Percentiles rank a stretch among this genome's conserved stretches.
phyloP scores from a whole-genome alignment of 768 basidiomycete species.

The Suillus plorans region DNA sequence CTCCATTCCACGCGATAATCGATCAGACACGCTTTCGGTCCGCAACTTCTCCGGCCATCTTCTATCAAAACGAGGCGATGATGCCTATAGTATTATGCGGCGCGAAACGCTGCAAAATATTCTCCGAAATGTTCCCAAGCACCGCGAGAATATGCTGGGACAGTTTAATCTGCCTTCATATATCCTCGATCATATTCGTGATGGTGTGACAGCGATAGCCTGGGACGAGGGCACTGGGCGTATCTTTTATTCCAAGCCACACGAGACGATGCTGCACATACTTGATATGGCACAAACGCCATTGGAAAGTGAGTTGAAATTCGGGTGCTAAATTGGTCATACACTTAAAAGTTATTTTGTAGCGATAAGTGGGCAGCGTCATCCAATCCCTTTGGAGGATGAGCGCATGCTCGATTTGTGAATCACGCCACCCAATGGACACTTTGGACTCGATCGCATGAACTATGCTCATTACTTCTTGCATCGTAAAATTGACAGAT shows the following conservation, averaged over 20 bases:
- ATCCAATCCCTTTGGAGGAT: slow-evolving; percentile 29
- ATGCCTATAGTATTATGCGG: slow-evolving; percentile 20
- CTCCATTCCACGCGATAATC: slow-evolving; percentile 24
- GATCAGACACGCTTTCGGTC: slow-evolving; percentile 25
- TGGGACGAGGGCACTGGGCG: slow-evolving; percentile 70
- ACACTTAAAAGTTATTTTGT: slow-evolving; percentile 28
- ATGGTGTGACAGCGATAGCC: slow-evolving; percentile 48
- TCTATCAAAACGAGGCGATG: slow-evolving; percentile 37
- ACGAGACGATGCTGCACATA: slow-evolving; percentile 42
- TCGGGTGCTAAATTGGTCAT: slow-evolving; percentile 11
- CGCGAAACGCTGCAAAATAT: slow-evolving; percentile 22
- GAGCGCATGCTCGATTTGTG: slow-evolving; percentile 32
- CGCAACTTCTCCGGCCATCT: slow-evolving; percentile 32
- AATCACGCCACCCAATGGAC: slow-evolving; percentile 4
- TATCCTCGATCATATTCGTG: slow-evolving; percentile 16
- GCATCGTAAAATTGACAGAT: neutral
- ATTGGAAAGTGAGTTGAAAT: slow-evolving; percentile 27
- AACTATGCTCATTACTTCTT: neutral
- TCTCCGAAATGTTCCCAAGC: slow-evolving; percentile 16
- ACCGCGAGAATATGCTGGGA: slow-evolving; percentile 24
- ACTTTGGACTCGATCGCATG: neutral
- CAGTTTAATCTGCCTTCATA: slow-evolving; percentile 21
- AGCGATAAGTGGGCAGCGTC: slow-evolving; percentile 33
- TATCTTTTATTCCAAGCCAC: slow-evolving; percentile 48
- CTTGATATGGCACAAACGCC: slow-evolving; percentile 47